Conservation (phyloP, 352 stramenopile genomes). For the Pythium dissotocum region DNA sequence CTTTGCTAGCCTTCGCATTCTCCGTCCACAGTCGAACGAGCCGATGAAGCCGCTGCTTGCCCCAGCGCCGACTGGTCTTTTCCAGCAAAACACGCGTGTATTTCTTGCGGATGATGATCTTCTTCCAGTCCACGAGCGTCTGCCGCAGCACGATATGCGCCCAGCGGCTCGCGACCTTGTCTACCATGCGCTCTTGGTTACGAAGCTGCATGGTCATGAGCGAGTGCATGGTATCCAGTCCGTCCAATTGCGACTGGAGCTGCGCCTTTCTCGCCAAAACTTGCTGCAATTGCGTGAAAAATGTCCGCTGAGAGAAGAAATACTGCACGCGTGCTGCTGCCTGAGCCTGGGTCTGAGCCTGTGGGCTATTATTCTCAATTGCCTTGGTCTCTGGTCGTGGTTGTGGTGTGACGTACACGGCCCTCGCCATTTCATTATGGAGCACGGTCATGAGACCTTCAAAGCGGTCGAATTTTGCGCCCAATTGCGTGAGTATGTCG, state of each 20-base stretch:
- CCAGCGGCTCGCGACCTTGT: constrained; percentile 57
- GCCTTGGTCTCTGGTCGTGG: not conserved
- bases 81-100: constrained; percentile 68
- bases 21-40: constrained; percentile 52
- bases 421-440: constrained; percentile 36
- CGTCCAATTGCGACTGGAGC: constrained; percentile 45
- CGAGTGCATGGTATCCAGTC: constrained; percentile 31
- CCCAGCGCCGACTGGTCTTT: constrained; percentile 56
- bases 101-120: constrained; percentile 71
- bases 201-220: constrained; percentile 62
- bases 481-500: constrained; percentile 47
- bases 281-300: constrained; percentile 58
- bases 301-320: constrained; percentile 41
- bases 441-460: constrained; percentile 39
- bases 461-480: constrained; percentile 50
- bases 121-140: constrained; percentile 69
- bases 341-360: not conserved
- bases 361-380: not conserved
- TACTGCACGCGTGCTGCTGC: constrained; percentile 15
- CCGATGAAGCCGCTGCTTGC: constrained; percentile 43
- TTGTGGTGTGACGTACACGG: constrained; percentile 42
- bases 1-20: constrained; percentile 39
- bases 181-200: constrained; percentile 65
- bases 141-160: constrained; percentile 49
- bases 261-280: constrained; percentile 38